phyloP scores from a whole-genome alignment of 176 grass and related monocot species.

The Carex cristatella region DNA sequence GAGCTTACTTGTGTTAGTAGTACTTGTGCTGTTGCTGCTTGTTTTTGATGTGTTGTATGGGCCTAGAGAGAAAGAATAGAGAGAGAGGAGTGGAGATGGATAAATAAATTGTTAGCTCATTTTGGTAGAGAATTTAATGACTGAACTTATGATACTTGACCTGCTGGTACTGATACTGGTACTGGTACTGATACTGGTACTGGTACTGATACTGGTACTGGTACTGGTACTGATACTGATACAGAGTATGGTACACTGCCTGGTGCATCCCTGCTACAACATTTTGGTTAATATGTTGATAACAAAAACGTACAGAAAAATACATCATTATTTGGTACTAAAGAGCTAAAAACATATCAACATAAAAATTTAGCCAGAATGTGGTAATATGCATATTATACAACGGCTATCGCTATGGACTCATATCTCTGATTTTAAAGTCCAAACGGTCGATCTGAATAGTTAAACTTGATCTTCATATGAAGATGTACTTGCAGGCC shows the following conservation, averaged over 20 bases:
- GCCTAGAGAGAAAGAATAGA: slow-evolving; percentile 20
- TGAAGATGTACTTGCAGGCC: no score
- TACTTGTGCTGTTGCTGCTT: slow-evolving; percentile 61
- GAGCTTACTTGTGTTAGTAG: slow-evolving; percentile 58
- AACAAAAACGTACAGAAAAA: background rate
- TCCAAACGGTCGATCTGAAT: no score
- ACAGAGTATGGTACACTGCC: background rate
- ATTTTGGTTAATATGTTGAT: background rate
- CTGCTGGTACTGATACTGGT: background rate
- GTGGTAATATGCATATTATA: no score
- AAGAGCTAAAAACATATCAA: no score
- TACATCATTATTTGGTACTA: no score
- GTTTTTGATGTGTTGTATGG: slow-evolving; percentile 44
- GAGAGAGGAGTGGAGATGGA: background rate
- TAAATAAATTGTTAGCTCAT: background rate
- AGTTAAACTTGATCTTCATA: no score
- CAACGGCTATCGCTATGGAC: no score
- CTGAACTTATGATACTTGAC: background rate
- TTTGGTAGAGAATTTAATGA: background rate
- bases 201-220: background rate
- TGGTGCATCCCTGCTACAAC: background rate
- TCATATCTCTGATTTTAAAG: no score
- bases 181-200: background rate
- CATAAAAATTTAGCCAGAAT: no score
- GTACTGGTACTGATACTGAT: background rate